Conservation (phyloP, 768 basidiomycete species). For the Suillus alpinus region DNA sequence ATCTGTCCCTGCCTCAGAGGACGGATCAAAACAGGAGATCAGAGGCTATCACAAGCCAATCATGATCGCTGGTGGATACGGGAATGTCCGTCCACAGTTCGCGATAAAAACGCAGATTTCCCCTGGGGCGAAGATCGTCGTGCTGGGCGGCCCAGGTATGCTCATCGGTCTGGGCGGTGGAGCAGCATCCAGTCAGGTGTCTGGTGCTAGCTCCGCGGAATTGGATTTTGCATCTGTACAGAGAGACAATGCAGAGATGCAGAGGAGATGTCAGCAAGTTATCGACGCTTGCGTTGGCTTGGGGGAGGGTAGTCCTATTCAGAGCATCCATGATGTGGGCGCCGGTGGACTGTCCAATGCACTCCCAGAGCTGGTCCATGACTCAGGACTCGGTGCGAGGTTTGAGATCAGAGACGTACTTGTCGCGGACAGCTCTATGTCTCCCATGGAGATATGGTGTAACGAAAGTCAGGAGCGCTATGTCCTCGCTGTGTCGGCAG, state of each 20-base stretch:
- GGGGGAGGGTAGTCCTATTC: slow-evolving; percentile 68
- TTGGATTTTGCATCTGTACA: slow-evolving; percentile 98
- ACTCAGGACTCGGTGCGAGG: slow-evolving; percentile 83
- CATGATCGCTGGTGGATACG: slow-evolving; percentile 98
- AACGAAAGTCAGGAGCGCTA: slow-evolving; percentile 99
- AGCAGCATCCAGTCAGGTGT: slow-evolving; percentile 91
- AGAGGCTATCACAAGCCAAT: slow-evolving; percentile 99
- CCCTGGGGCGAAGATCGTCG: slow-evolving; percentile 83
- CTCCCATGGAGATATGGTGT: slow-evolving; percentile 99
- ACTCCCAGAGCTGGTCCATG: slow-evolving; percentile 94
- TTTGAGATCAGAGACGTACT: slow-evolving; percentile 95
- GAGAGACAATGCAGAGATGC: slow-evolving; percentile 98
- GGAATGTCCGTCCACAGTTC: slow-evolving; percentile 84
- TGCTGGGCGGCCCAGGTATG: slow-evolving; percentile 94
- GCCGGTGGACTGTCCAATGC: slow-evolving; percentile 97
- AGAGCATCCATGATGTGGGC: slow-evolving; percentile 97
- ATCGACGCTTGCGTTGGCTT: slow-evolving; percentile 84
- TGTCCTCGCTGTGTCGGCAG: slow-evolving; percentile 82
- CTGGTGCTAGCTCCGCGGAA: slow-evolving; percentile 86
- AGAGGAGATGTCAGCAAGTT: slow-evolving; percentile 94
- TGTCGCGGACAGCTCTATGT: slow-evolving; percentile 90
- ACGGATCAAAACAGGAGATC: slow-evolving; percentile 54
- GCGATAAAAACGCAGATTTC: slow-evolving; percentile 76
- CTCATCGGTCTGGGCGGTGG: slow-evolving; percentile 96
- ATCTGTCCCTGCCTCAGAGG: slow-evolving; percentile 53